A percentile compares a stretch with the other conserved stretches of the same genome.
phyloP scores from a whole-genome alignment of 768 basidiomycete species.

The Leccinellum rugosiceps region DNA sequence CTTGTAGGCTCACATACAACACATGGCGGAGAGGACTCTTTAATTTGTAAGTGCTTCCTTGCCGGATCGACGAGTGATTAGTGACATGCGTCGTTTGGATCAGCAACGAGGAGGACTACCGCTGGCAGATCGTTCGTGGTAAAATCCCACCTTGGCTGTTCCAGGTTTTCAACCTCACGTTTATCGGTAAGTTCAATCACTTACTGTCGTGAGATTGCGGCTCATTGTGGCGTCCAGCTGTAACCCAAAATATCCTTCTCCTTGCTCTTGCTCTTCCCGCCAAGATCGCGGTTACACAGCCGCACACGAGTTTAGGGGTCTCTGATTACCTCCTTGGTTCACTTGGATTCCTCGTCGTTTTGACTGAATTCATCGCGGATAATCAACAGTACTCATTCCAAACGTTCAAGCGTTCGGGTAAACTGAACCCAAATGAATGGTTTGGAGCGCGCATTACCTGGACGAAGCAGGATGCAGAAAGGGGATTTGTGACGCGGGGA shows the following conservation, averaged over 20 bases:
- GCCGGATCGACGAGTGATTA: background rate
- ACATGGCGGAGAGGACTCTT: conserved; percentile 83
- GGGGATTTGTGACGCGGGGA: conserved; percentile 84
- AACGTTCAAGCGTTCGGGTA: conserved; percentile 60
- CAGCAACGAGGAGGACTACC: conserved; percentile 87
- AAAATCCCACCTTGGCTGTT: conserved; percentile 54
- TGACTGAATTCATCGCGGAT: conserved; percentile 80
- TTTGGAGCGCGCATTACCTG: conserved; percentile 61
- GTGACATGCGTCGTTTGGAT: background rate
- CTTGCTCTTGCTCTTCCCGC: conserved; percentile 65
- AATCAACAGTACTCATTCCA: conserved; percentile 90
- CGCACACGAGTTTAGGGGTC: conserved; percentile 46
- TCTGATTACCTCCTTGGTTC: conserved; percentile 64
- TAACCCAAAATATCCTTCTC: conserved; percentile 78
- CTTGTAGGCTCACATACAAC: conserved; percentile 66
- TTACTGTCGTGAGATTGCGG: background rate
- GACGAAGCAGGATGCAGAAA: conserved; percentile 61
- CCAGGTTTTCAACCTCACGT: conserved; percentile 58
- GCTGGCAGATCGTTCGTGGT: conserved; percentile 76
- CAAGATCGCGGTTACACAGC: conserved; percentile 51
- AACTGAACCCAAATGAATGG: conserved; percentile 49
- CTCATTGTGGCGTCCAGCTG: conserved; percentile 38
- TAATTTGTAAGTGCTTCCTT: conserved; percentile 45
- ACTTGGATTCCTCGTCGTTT: conserved; percentile 56
- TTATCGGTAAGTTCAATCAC: conserved; percentile 53